Evolutionary conservation across 306 rosid species (phyloP).

Genomic region (Sechiopsis laciniata): DNA sequence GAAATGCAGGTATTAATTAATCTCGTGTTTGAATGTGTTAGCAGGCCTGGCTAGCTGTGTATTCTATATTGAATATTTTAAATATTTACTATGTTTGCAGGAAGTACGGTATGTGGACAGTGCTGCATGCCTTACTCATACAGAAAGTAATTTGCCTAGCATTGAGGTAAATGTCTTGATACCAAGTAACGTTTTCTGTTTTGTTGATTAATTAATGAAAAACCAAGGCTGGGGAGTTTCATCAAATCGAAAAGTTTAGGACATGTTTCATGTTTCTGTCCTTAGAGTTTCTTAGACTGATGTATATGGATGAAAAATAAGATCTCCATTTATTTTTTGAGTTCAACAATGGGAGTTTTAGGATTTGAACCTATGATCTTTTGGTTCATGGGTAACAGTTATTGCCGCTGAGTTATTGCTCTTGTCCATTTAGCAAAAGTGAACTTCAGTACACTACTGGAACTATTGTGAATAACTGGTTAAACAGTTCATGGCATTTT

Average conservation of each 20-base stretch:
- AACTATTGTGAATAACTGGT: constrained; percentile 2
- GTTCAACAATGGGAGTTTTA: no score
- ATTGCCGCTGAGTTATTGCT: no score
- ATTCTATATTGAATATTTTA: constrained; percentile 22
- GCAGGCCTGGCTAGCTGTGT: constrained; percentile 3
- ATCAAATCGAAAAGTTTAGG: constrained; percentile 10
- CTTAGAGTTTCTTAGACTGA: constrained; percentile 2
- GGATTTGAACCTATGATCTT: no score
- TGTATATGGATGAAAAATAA: background rate
- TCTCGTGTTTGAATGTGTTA: constrained; percentile 8
- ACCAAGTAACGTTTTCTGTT: background rate
- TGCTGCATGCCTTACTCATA: constrained; percentile 44
- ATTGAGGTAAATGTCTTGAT: constrained; percentile 42
- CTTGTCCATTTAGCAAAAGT: no score
- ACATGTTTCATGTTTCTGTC: background rate
- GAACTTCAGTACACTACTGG: background rate
- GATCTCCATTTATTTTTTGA: background rate
- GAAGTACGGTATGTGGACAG: constrained; percentile 52
- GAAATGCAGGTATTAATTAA: constrained; percentile 40
- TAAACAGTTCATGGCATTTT: background rate
- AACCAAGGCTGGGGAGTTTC: background rate
- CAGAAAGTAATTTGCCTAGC: constrained; percentile 32
- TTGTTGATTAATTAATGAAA: no score
- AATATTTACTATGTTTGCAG: constrained; percentile 38
- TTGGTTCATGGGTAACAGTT: no score